A percentile compares a stretch with the other conserved stretches of the same genome.
These are phyloP conservation scores for Jaenimonas drosophilae DNA, from an alignment of 208 protist species.

Conservation along the genomic window DNA sequence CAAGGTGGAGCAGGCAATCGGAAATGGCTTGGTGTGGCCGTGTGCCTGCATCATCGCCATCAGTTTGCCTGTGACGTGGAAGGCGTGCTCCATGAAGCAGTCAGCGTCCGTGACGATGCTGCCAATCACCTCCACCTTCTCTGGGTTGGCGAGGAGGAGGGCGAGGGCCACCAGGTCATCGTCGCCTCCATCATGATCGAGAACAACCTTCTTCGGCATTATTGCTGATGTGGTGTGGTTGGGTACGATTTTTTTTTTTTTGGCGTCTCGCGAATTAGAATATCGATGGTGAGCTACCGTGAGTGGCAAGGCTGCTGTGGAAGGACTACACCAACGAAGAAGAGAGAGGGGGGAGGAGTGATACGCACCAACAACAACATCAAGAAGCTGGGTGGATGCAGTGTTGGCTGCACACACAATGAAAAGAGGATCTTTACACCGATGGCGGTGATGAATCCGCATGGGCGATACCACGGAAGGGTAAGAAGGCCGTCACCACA, in stretches of 20 bases:
- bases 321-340: constrained; percentile 2
- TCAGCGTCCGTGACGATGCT: constrained; percentile 75
- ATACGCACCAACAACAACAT: constrained; percentile 11
- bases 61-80: constrained; percentile 62
- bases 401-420: background rate
- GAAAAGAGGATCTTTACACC: too few relatives aligned
- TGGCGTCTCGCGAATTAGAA: too few relatives aligned
- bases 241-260: too few relatives aligned
- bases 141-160: constrained; percentile 53
- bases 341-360: background rate
- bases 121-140: constrained; percentile 73
- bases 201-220: constrained; percentile 48
- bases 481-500: constrained; percentile 41
- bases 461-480: constrained; percentile 6
- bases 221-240: constrained; percentile 8
- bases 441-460: too few relatives aligned
- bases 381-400: background rate
- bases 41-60: constrained; percentile 58
- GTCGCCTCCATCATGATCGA: constrained; percentile 83
- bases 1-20: constrained; percentile 61
- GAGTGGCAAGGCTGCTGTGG: constrained; percentile 5
- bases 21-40: constrained; percentile 37
- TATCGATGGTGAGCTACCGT: too few relatives aligned
- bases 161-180: constrained; percentile 80
- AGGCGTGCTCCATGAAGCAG: constrained; percentile 73